Evolutionary conservation across 208 protist genomes (phyloP).

Genomic region (Porcisia hertigi): DNA sequence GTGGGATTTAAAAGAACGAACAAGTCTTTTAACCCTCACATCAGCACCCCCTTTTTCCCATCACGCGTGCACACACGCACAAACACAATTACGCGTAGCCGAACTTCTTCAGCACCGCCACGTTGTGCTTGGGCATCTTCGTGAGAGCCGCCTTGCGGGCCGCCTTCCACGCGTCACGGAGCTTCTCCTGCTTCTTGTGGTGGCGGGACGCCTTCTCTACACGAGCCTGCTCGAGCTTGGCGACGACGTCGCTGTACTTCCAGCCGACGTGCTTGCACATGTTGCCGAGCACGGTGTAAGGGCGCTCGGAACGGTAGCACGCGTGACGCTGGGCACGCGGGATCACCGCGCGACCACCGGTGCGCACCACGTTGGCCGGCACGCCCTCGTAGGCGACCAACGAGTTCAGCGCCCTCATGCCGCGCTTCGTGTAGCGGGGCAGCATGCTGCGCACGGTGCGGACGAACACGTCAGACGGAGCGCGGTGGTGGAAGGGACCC

Average conservation of each 20-base stretch:
- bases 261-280: slow-evolving; percentile 90
- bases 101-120: slow-evolving; percentile 90
- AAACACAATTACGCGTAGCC: slow-evolving; percentile 10
- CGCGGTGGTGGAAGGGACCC: slow-evolving; percentile 98
- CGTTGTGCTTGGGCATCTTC: slow-evolving; percentile 87
- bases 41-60: too few species aligned
- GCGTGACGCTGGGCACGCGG: slow-evolving; percentile 74
- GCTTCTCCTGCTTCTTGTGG: slow-evolving; percentile 72
- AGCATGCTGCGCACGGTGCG: slow-evolving; percentile 98
- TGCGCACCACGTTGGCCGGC: slow-evolving; percentile 68
- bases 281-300: slow-evolving; percentile 85
- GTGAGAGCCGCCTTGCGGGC: slow-evolving; percentile 73
- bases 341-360: slow-evolving; percentile 68
- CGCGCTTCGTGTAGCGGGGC: slow-evolving; percentile 91
- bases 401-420: slow-evolving; percentile 69
- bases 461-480: slow-evolving; percentile 96
- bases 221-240: slow-evolving; percentile 78
- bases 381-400: slow-evolving; percentile 87
- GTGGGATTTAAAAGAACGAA: too few species aligned
- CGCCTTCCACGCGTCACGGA: slow-evolving; percentile 65
- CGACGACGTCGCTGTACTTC: slow-evolving; percentile 86
- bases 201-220: slow-evolving; percentile 71
- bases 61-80: too few species aligned
- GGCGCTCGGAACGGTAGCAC: slow-evolving; percentile 77
- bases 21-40: too few species aligned